Percentiles rank a stretch among this genome's conserved stretches.
Evolutionary conservation across 768 basidiomycete genomes (phyloP).

Genomic region (Mycena latifolia): DNA sequence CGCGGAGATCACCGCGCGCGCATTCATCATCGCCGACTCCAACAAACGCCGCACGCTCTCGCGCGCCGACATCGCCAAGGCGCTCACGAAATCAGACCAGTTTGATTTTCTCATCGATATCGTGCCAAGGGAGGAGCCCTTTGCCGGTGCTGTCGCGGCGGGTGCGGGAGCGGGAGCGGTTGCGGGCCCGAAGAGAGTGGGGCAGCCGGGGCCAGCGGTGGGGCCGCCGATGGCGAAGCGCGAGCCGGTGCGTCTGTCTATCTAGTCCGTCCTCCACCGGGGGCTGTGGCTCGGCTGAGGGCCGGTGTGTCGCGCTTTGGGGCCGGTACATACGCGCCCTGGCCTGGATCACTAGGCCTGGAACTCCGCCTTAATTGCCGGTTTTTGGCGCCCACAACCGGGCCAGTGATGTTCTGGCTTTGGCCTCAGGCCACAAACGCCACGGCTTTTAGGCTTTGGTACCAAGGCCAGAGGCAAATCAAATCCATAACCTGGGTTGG

Average conservation of each 20-base stretch:
- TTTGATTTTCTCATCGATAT: constrained; percentile 99
- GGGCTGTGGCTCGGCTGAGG: too few species aligned
- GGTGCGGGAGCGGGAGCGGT: not conserved
- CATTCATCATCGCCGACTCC: constrained; percentile 95
- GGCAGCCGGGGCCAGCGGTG: not conserved
- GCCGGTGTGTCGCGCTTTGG: too few species aligned
- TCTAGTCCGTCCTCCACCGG: not conserved
- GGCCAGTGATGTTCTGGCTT: constrained; percentile 9
- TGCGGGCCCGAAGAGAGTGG: too few species aligned
- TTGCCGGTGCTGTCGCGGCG: constrained; percentile 11
- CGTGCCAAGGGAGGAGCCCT: constrained; percentile 85
- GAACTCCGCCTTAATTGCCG: too few species aligned
- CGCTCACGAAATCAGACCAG: constrained; percentile 92
- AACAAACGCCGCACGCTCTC: constrained; percentile 97
- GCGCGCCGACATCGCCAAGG: constrained; percentile 93
- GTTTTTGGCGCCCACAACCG: too few species aligned
- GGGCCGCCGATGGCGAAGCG: constrained; percentile 21
- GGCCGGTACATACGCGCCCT: too few species aligned
- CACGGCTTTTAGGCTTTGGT: constrained; percentile 11
- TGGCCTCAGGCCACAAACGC: constrained; percentile 21
- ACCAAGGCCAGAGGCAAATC: not conserved
- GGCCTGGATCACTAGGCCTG: too few species aligned
- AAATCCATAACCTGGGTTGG: constrained; percentile 2
- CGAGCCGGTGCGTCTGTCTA: constrained; percentile 25
- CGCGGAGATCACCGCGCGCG: constrained; percentile 94